A percentile compares a stretch with the other conserved stretches of the same genome.
Conservation (phyloP, 2,329 filamentous ascomycete genomes). For the Acephala macrosclerotiorum region DNA sequence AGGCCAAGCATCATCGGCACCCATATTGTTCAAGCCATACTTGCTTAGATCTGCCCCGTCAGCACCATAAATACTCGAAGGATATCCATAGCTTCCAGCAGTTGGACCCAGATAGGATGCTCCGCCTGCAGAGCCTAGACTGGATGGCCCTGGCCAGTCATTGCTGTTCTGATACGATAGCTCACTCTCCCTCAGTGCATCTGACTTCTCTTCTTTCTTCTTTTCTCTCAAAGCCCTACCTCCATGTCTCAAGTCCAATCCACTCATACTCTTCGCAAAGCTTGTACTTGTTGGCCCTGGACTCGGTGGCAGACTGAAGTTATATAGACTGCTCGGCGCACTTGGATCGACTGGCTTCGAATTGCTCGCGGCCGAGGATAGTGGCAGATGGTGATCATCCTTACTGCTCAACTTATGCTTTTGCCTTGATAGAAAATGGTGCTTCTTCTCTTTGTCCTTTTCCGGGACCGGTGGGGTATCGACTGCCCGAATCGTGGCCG, state of each 20-base stretch:
- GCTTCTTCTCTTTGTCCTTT: slow-evolving; percentile 73
- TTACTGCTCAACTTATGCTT: slow-evolving; percentile 79
- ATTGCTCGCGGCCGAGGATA: slow-evolving; percentile 80
- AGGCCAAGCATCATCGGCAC: slow-evolving; percentile 82
- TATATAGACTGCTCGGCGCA: slow-evolving; percentile 79
- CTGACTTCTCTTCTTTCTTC: slow-evolving; percentile 72
- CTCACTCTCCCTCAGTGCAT: slow-evolving; percentile 44
- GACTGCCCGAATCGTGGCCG: slow-evolving; percentile 74
- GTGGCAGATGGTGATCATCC: slow-evolving; percentile 74
- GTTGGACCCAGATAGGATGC: slow-evolving; percentile 45
- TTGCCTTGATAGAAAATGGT: slow-evolving; percentile 80
- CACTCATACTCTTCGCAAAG: slow-evolving; percentile 85
- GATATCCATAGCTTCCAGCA: slow-evolving; percentile 34
- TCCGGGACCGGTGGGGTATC: slow-evolving; percentile 56
- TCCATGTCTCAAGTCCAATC: slow-evolving; percentile 79
- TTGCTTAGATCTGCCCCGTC: slow-evolving; percentile 63
- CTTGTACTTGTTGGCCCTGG: slow-evolving; percentile 68
- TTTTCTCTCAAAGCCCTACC: slow-evolving; percentile 81
- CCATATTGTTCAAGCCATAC: slow-evolving; percentile 74
- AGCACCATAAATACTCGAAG: slow-evolving; percentile 51
- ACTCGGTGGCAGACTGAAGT: slow-evolving; percentile 77
- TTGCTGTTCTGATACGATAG: slow-evolving; percentile 42
- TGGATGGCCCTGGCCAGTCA: slow-evolving; percentile 61
- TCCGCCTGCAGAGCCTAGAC: slow-evolving; percentile 54
- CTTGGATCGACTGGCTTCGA: slow-evolving; percentile 78